phyloP scores from a whole-genome alignment of 306 rosid species.

The Potentilla sterilis region DNA sequence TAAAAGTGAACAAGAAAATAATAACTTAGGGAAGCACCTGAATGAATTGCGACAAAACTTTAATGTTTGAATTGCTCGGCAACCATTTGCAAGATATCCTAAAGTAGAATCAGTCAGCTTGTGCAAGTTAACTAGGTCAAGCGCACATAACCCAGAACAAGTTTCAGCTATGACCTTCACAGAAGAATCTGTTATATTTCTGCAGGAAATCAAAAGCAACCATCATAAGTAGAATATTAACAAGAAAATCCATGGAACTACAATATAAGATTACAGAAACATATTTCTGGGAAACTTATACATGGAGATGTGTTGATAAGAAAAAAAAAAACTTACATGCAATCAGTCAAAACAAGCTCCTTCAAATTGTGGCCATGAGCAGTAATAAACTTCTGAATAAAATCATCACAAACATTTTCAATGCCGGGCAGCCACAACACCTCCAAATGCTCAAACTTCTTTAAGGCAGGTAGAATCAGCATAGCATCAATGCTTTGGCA shows the following conservation, averaged over 20 bases:
- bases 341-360: conserved; percentile 71
- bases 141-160: conserved; percentile 48
- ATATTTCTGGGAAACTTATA: background rate
- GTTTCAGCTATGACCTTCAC: conserved; percentile 55
- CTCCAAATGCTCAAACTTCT: conserved; percentile 56
- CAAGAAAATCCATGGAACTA: background rate
- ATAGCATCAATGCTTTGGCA: conserved; percentile 51
- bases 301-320: background rate
- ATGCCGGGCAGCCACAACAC: conserved; percentile 69
- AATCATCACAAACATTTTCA: conserved; percentile 46
- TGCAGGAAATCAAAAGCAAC: conserved; percentile 39
- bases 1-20: conserved; percentile 10
- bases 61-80: conserved; percentile 50
- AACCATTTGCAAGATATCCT: conserved; percentile 62
- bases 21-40: conserved; percentile 49
- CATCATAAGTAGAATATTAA: conserved; percentile 18
- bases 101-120: conserved; percentile 63
- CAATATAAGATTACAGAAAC: conserved; percentile 7
- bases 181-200: conserved; percentile 74
- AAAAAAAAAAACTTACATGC: conserved; percentile 50
- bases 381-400: conserved; percentile 42
- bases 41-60: conserved; percentile 57
- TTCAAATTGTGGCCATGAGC: conserved; percentile 57
- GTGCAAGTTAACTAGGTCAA: conserved; percentile 54
- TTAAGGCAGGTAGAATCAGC: conserved; percentile 47